A percentile compares a stretch with the other conserved stretches of the same genome.
Conservation (phyloP, 1,139 yeast genomes). For the Geotrichum cucujoidarum region DNA sequence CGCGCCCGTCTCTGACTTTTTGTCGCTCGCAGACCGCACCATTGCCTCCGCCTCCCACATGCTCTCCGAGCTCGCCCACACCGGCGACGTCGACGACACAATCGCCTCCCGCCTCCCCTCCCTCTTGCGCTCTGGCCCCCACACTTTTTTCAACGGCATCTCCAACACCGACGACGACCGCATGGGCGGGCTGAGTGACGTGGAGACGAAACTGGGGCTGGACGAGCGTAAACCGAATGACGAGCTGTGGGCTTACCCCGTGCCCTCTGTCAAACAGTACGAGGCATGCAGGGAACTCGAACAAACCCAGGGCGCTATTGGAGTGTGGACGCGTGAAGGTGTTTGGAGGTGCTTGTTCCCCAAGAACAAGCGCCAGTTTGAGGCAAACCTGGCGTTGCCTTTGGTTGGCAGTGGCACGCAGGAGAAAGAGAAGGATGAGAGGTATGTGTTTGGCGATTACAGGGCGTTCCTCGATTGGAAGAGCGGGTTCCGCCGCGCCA, state of each 20-base stretch:
- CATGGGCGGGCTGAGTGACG: not conserved
- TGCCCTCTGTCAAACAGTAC: slow-evolving; percentile 59
- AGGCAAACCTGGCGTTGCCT: not conserved
- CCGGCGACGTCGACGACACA: slow-evolving; percentile 7
- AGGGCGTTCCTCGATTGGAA: slow-evolving; percentile 18
- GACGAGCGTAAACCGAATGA: slow-evolving; percentile 16
- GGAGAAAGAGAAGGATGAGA: not conserved
- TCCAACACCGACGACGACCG: not conserved
- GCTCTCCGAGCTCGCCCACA: not conserved
- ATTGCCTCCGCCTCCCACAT: not conserved
- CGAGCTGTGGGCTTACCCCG: slow-evolving; percentile 46
- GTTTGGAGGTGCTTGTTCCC: slow-evolving; percentile 89
- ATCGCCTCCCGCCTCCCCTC: slow-evolving; percentile 13
- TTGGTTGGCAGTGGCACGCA: too few species aligned
- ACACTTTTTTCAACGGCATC: not conserved
- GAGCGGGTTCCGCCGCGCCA: slow-evolving; percentile 10
- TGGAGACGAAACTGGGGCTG: not conserved
- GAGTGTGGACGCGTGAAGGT: slow-evolving; percentile 74
- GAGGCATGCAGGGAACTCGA: slow-evolving; percentile 50
- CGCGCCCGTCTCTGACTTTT: slow-evolving; percentile 8
- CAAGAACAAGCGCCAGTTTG: slow-evolving; percentile 1
- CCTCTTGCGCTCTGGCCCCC: slow-evolving; percentile 9
- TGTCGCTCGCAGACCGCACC: slow-evolving; percentile 3
- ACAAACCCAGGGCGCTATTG: slow-evolving; percentile 48
- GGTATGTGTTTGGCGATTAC: slow-evolving; percentile 15